phyloP scores from a whole-genome alignment of 495 filamentous ascomycete species.

The Elasticomyces elasticus region DNA sequence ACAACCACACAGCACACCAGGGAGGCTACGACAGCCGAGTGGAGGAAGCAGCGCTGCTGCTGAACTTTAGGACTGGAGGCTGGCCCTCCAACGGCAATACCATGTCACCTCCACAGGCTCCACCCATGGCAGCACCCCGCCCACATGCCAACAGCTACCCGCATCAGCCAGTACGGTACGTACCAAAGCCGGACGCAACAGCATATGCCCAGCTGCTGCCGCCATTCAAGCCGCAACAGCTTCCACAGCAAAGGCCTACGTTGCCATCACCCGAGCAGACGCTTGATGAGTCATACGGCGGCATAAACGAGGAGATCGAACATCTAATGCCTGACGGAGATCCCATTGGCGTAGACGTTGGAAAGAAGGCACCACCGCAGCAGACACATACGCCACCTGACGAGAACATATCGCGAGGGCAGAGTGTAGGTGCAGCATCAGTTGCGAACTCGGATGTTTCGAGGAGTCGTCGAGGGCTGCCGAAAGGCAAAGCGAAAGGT shows the following conservation, averaged over 20 bases:
- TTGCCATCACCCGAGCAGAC: conserved; percentile 2
- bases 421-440: conserved; percentile 6
- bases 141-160: conserved; percentile 23
- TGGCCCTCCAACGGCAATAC: conserved; percentile 6
- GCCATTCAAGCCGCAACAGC: conserved; percentile 7
- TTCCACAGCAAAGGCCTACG: not conserved
- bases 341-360: not conserved
- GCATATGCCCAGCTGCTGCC: conserved; percentile 1
- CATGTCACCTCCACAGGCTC: conserved; percentile 4
- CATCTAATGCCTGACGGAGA: not conserved
- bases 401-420: not conserved
- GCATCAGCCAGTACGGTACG: not conserved
- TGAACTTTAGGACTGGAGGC: conserved; percentile 22
- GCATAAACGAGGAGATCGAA: not conserved
- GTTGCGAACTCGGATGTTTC: conserved; percentile 18
- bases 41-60: conserved; percentile 20
- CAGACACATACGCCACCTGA: conserved; percentile 28
- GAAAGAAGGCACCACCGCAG: no score
- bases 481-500: conserved; percentile 33
- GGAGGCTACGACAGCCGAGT: conserved; percentile 25
- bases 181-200: not conserved
- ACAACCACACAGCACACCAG: conserved; percentile 23
- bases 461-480: conserved; percentile 31
- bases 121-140: not conserved
- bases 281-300: not conserved